Evolutionary conservation across 2,329 filamentous ascomycete genomes (phyloP).

Genomic region (Diaporthe ampelina): DNA sequence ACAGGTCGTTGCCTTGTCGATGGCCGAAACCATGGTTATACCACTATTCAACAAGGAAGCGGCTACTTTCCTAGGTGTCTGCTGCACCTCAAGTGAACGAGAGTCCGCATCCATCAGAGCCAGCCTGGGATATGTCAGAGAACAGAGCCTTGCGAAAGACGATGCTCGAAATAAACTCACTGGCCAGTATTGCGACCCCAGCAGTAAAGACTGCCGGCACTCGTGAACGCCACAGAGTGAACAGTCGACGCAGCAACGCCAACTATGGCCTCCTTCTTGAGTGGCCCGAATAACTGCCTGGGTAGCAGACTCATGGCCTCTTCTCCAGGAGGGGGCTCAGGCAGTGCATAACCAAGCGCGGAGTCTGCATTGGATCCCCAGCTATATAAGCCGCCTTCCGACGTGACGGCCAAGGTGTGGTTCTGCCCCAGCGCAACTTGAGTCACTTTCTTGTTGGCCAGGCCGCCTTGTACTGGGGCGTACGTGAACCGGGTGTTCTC

Average conservation of each 20-base stretch:
- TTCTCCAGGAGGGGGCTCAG: constrained; percentile 78
- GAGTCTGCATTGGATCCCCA: constrained; percentile 92
- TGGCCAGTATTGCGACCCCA: constrained; percentile 98
- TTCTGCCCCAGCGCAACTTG: constrained; percentile 91
- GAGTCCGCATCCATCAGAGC: constrained; percentile 96
- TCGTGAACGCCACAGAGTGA: constrained; percentile 91
- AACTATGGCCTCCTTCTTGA: constrained; percentile 87
- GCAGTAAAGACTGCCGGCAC: constrained; percentile 82
- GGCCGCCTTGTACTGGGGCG: constrained; percentile 81
- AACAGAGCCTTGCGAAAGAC: background rate
- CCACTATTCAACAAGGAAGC: constrained; percentile 82
- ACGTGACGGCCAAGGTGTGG: constrained; percentile 87
- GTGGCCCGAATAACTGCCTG: constrained; percentile 88
- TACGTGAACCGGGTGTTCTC: constrained; percentile 92
- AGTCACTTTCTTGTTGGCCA: constrained; percentile 80
- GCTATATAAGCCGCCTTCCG: constrained; percentile 91
- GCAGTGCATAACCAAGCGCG: constrained; percentile 88
- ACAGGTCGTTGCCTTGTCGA: constrained; percentile 89
- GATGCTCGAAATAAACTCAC: constrained; percentile 35
- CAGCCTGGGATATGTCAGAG: constrained; percentile 57
- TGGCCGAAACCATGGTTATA: constrained; percentile 87
- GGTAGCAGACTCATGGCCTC: constrained; percentile 86
- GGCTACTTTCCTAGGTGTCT: constrained; percentile 86
- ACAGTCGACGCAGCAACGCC: constrained; percentile 91
- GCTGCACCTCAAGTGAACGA: constrained; percentile 87